Conservation (phyloP, 2,329 filamentous ascomycete genomes). For the Penicillium sp. region DNA sequence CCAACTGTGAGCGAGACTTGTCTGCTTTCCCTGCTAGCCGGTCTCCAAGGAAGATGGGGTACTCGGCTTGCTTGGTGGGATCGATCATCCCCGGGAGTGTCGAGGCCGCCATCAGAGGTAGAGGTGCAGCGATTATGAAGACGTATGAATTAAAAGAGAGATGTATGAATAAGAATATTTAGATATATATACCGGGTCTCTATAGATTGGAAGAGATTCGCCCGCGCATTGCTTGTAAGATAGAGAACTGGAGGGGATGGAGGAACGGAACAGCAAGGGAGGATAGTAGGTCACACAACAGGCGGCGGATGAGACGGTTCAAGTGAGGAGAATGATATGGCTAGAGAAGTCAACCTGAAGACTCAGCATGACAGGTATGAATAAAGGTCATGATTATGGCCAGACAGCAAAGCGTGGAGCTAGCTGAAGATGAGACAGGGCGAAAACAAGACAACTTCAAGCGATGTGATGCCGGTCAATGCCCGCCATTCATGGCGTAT, state of each 20-base stretch:
- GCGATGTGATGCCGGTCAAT: neutral
- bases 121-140: conserved; percentile 13
- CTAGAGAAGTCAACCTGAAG: conserved; percentile 19
- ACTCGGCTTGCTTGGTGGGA: conserved; percentile 52
- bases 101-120: conserved; percentile 37
- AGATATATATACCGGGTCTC: conserved; percentile 6
- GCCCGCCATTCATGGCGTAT: conserved; percentile 1
- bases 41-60: conserved; percentile 52
- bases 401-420: neutral
- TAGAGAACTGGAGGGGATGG: conserved; percentile 2
- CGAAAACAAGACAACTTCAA: conserved; percentile 2
- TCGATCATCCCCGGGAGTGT: conserved; percentile 44
- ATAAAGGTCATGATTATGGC: conserved; percentile 5
- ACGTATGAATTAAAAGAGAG: neutral
- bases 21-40: conserved; percentile 40
- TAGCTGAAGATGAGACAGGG: neutral
- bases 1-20: conserved; percentile 30
- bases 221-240: conserved; percentile 21
- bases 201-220: conserved; percentile 11
- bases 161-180: conserved; percentile 4
- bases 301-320: conserved; percentile 6
- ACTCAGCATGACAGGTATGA: conserved; percentile 13
- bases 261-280: conserved; percentile 25
- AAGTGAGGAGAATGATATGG: conserved; percentile 9
- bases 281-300: conserved; percentile 24